Evolutionary conservation across 164 flowering plant species (phyloP), one percentile per base, ranked within the genome.

Genomic region (Nymphaea thermarum): DNA sequence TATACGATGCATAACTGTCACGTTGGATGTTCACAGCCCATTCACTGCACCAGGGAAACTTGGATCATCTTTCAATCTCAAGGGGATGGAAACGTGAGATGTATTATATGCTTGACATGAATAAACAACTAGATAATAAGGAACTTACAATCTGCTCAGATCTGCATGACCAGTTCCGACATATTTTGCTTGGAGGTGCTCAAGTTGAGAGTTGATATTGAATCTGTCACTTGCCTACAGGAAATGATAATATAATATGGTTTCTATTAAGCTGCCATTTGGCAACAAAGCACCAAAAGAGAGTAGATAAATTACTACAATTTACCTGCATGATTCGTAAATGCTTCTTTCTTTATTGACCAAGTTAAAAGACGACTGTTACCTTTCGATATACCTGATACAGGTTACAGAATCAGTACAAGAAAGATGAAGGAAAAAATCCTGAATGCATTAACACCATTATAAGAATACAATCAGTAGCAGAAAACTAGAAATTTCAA

Each of bases 21-120:
- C 97, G 93, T 67, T 91, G 97, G 70, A 94, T 91, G 74, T 94
- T 94, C 79, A 94, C 97, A 0, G 97, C 98, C 98, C 98, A 94
- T 72, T 94, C 98, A 80, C 98, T 93, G 65, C 72, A 74, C 62
- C 65, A 73, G n/a, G 74, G 43, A 16, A 43, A 62, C 17, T 59
- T 63, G 15, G 6, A 2, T 12, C 60, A 68, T 25, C 36, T 25
- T 25, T 25, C 36, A 25, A 25, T 61, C 11, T 8, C 17, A 7
- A 61, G 6, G 42, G 16, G 11, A n/a, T 61, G 2, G 64, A 61
- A 61, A 25, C 36, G 1, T 25, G 36, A 25, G 36, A 25, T 25
- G 36, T 25, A 25, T 25, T 25, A 0, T 43, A 68, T 61, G 36
- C 36, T 0, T 25, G 36, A 25, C 36, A 25, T 25, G 36, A 25